Percentiles rank a stretch among this genome's conserved stretches.
phyloP scores from a whole-genome alignment of 495 filamentous ascomycete species.

The Ascobolus immersus region DNA sequence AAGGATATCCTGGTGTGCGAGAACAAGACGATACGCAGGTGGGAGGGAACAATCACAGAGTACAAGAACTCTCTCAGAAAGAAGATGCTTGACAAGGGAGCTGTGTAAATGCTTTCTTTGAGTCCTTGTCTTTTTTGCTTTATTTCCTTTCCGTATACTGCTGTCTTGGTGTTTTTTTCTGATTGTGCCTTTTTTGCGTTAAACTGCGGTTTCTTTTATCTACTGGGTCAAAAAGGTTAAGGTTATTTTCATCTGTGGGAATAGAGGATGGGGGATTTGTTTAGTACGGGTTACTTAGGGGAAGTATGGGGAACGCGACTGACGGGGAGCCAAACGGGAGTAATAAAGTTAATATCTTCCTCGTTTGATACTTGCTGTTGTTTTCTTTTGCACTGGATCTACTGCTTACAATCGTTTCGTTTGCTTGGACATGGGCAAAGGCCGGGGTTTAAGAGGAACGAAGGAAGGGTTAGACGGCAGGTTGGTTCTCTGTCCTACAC shows the following conservation, averaged over 20 bases:
- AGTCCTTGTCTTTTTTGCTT: slow-evolving; percentile 2
- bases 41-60: slow-evolving; percentile 68
- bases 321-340: no score
- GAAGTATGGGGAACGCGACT: no score
- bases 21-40: slow-evolving; percentile 67
- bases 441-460: no score
- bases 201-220: background rate
- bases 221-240: background rate
- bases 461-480: no score
- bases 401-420: no score
- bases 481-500: no score
- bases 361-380: slow-evolving; percentile 1
- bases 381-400: no score
- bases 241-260: background rate
- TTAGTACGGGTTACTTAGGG: slow-evolving; percentile 6
- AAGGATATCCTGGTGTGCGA: slow-evolving; percentile 99
- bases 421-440: no score
- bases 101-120: slow-evolving; percentile 10
- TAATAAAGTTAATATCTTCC: no score
- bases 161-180: slow-evolving; percentile 10
- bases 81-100: slow-evolving; percentile 47
- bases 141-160: slow-evolving; percentile 3
- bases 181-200: no score
- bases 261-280: slow-evolving; percentile 1
- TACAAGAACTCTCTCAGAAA: slow-evolving; percentile 98